Conservation (phyloP, 2,329 filamentous ascomycete species). For the Colletotrichum horii region DNA sequence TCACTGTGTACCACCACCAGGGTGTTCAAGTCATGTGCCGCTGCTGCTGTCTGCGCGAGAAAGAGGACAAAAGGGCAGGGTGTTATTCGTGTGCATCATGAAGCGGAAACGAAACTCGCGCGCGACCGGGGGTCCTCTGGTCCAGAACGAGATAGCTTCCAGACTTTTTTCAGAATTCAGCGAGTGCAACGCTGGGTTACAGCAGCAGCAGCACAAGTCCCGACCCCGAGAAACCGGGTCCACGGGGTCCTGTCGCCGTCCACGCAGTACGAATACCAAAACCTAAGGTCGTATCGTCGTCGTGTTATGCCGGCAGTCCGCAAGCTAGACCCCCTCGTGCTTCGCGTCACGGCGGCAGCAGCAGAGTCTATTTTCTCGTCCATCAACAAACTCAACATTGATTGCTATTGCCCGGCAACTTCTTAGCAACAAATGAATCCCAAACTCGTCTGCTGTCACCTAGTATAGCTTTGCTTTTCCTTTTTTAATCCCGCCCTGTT, state of each 20-base stretch:
- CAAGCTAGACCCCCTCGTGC: not conserved
- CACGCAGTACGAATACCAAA: not conserved
- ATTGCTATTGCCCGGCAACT: not conserved
- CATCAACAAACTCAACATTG: not conserved
- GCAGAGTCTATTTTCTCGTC: not conserved
- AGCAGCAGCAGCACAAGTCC: conserved; percentile 2
- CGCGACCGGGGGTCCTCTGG: not conserved
- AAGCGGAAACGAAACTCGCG: not conserved
- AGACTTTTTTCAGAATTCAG: not conserved
- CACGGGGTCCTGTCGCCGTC: conserved; percentile 7
- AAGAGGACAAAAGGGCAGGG: not conserved
- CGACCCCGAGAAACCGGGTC: conserved; percentile 14
- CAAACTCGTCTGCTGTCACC: not conserved
- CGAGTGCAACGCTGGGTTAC: not conserved
- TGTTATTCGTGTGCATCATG: not conserved
- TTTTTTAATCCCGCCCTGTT: not conserved
- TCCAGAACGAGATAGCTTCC: not conserved
- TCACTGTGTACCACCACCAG: not conserved
- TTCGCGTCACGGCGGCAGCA: not conserved
- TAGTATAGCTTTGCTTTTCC: not conserved
- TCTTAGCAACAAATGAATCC: not conserved
- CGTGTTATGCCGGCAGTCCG: not conserved
- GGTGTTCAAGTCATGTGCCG: not conserved
- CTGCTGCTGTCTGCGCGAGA: not conserved
- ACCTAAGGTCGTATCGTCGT: not conserved